These are phyloP conservation scores for Chionographis japonica DNA, from an alignment of 106 monocot genomes.

Conservation along the genomic window DNA sequence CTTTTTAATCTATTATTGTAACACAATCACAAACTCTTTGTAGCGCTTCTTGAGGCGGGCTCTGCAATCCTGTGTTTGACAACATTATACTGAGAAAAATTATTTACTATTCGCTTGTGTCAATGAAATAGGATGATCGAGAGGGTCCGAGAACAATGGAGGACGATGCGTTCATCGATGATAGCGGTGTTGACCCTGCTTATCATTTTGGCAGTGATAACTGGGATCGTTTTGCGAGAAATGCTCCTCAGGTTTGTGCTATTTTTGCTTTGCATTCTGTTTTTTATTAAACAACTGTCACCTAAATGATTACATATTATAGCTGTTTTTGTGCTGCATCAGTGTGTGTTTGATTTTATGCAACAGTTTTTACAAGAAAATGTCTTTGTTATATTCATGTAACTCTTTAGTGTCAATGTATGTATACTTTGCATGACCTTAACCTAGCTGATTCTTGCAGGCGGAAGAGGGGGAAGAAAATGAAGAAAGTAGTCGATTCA, in stretches of 20 bases:
- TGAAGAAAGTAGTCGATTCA: conserved; percentile 72
- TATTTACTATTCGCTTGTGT: neutral
- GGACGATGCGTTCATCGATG: conserved; percentile 97
- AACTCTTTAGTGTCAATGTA: no score
- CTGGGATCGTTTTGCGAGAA: conserved; percentile 46
- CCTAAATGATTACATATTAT: neutral
- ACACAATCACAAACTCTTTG: no score
- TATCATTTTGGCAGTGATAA: conserved; percentile 78
- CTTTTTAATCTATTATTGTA: no score
- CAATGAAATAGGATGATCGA: conserved; percentile 66
- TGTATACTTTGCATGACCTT: no score
- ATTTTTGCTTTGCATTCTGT: neutral
- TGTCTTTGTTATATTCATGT: no score
- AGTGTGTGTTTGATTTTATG: no score
- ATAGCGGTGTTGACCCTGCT: conserved; percentile 72
- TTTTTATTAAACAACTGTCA: neutral
- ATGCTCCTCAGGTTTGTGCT: conserved; percentile 77
- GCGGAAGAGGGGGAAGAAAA: conserved; percentile 89
- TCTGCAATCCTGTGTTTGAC: neutral
- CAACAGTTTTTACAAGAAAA: no score
- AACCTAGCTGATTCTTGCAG: conserved; percentile 22
- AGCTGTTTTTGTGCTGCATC: neutral
- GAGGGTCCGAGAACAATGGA: conserved; percentile 68
- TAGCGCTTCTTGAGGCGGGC: no score
- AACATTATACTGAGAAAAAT: neutral